These are phyloP conservation scores for Sordariomycetes sp. DNA, from an alignment of 2,329 filamentous ascomycete species.

Conservation along the genomic window DNA sequence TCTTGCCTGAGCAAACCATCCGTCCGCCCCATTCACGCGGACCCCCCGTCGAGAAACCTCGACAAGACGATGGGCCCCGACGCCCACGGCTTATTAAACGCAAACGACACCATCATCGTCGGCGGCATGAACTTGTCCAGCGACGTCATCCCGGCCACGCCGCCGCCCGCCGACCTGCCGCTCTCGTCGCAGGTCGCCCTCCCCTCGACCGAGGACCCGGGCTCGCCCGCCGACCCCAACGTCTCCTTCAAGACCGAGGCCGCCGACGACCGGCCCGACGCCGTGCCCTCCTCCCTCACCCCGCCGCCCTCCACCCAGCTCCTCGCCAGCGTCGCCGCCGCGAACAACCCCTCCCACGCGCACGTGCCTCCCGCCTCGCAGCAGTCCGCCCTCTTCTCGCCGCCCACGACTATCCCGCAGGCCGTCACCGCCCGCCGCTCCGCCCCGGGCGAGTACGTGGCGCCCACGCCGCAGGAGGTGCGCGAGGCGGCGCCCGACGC, in stretches of 20 bases:
- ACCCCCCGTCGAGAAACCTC: background rate
- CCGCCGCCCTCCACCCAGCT: constrained; percentile 3
- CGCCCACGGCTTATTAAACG: background rate
- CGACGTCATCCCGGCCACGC: constrained; percentile 4
- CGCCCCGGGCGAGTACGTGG: constrained; percentile 27
- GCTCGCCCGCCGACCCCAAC: constrained; percentile 38
- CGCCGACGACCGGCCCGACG: constrained; percentile 45
- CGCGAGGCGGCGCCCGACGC: constrained; percentile 42
- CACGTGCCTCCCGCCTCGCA: constrained; percentile 22
- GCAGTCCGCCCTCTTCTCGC: constrained; percentile 38
- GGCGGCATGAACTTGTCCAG: background rate
- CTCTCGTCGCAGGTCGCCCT: constrained; percentile 39
- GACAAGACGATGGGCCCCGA: background rate
- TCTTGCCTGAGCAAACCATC: background rate
- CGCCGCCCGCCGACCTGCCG: background rate
- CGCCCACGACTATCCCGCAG: constrained; percentile 23
- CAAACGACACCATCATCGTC: background rate
- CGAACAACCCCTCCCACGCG: background rate
- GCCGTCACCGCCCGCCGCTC: background rate
- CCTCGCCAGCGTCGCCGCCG: constrained; percentile 11
- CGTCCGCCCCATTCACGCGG: background rate
- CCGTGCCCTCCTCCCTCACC: constrained; percentile 31
- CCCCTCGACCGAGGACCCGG: constrained; percentile 45
- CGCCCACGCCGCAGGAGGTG: constrained; percentile 38
- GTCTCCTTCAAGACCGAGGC: constrained; percentile 38